Evolutionary conservation across 2,329 filamentous ascomycete species (phyloP), one percentile per base, ranked within the genome.

Genomic region (Colletotrichum sp.): DNA sequence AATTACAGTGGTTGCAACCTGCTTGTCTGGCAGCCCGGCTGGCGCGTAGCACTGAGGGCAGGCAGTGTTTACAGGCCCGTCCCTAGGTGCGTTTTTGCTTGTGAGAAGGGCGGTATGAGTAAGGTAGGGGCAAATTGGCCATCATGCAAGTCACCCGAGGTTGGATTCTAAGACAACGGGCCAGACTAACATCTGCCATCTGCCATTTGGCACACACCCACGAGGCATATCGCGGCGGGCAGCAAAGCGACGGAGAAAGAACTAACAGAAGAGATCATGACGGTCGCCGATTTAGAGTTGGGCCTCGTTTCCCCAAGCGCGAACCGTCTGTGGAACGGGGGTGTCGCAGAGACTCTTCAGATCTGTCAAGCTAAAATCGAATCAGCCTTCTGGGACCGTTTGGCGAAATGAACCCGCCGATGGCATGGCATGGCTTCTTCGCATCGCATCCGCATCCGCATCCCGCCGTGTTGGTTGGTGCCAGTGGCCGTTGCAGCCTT

Each of bases 141-240:
- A 63, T 67, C 26, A 62, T 74, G 74, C 71, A 61, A 76, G 67
- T 74, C 76, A 69, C 70, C 66, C 58, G 70, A 69, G 70, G 67
- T 62, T 36, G 61, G 26, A 48, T 55, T 56, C 67, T 16, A 58
- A 59, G 24, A 48, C 71, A 55, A 65, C 34, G n/a, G 24, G 58
- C 68, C 18, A 36, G 34, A 58, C 68, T 71, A 52, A 24, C 61
- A 66, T 48, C 32, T n/a, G 32, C n/a, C 30, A 38, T 36, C 21
- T 36, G 48, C 65, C 52, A 58, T 55, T 30, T 55, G 43, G 48
- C 16, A 48, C 58, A 34, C 28, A n/a, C 32, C 30, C 30, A 28
- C 38, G 38, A 38, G 13, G 59, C 59, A 38, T 18, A 58, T 55
- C 52, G 38, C 26, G 32, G 65, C 26, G 12, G 52, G 65, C 48